These are phyloP conservation scores for Recurvomyces mirabilis DNA, from an alignment of 495 filamentous ascomycete genomes.

Conservation along the genomic window DNA sequence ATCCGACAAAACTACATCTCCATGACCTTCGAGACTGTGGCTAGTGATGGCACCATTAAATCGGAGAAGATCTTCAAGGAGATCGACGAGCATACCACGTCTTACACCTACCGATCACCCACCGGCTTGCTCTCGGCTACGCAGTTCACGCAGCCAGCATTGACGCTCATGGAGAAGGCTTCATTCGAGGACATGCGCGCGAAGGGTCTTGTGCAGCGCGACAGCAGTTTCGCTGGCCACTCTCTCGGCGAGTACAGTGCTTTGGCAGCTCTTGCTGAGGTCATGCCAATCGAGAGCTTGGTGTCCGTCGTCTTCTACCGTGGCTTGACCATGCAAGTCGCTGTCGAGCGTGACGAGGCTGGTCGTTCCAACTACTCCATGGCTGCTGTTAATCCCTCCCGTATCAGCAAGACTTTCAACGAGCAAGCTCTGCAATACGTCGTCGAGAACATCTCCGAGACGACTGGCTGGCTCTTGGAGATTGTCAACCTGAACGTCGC, in stretches of 20 bases:
- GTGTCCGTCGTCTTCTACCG: conserved; percentile 99
- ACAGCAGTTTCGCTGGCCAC: conserved; percentile 95
- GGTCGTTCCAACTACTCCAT: conserved; percentile 96
- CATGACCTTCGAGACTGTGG: conserved; percentile 98
- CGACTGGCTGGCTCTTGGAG: conserved; percentile 88
- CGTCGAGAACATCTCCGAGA: conserved; percentile 81
- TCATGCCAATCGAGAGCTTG: conserved; percentile 97
- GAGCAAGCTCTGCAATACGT: conserved; percentile 93
- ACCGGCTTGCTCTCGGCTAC: conserved; percentile 93
- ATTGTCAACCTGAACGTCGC: conserved; percentile 99
- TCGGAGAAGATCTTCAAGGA: conserved; percentile 99
- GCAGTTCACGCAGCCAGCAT: conserved; percentile 93
- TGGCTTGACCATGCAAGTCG: conserved; percentile 98
- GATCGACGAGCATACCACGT: conserved; percentile 78
- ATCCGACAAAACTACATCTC: conserved; percentile 99
- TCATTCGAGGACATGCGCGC: conserved; percentile 98
- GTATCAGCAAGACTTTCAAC: conserved; percentile 95
- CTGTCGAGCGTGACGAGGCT: conserved; percentile 85
- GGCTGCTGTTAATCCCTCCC: conserved; percentile 96
- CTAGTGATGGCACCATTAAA: conserved; percentile 79
- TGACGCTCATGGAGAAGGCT: conserved; percentile 99
- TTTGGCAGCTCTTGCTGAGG: conserved; percentile 88
- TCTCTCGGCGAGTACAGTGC: conserved; percentile 98
- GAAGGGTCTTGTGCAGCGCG: conserved; percentile 88
- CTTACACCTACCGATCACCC: conserved; percentile 93